Evolutionary conservation across 2,329 filamentous ascomycete genomes (phyloP).

Genomic region (Penicillium occitanis): DNA sequence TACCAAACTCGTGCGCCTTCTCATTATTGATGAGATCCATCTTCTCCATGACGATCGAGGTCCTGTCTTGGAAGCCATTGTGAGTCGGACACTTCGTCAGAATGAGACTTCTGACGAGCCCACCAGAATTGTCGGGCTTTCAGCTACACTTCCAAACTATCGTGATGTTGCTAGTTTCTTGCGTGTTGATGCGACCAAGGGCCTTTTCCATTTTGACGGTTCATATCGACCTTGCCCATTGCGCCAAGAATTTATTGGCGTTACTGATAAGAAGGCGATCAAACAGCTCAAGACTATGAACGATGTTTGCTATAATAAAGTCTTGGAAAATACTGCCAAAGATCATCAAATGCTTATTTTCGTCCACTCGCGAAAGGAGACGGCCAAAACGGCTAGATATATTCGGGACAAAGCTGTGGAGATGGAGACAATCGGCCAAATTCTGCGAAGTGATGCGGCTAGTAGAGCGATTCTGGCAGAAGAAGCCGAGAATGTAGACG

Average conservation of each 20-base stretch:
- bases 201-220: constrained; percentile 93
- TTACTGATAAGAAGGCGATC: constrained; percentile 97
- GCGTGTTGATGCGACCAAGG: constrained; percentile 79
- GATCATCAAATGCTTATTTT: constrained; percentile 88
- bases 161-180: constrained; percentile 94
- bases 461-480: constrained; percentile 84
- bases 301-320: constrained; percentile 96
- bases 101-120: constrained; percentile 93
- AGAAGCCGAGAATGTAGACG: constrained; percentile 77
- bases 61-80: constrained; percentile 94
- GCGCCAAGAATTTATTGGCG: constrained; percentile 94
- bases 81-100: constrained; percentile 87
- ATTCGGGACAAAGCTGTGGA: constrained; percentile 97
- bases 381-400: constrained; percentile 93
- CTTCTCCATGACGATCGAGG: constrained; percentile 95
- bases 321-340: constrained; percentile 70
- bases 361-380: constrained; percentile 97
- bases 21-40: constrained; percentile 98
- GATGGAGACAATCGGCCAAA: constrained; percentile 93
- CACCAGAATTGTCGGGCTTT: constrained; percentile 87
- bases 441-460: constrained; percentile 87
- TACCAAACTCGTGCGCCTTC: constrained; percentile 90
- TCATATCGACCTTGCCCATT: constrained; percentile 91
- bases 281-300: constrained; percentile 99
- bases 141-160: constrained; percentile 94